Percentiles rank a stretch among this genome's conserved stretches.
These are phyloP conservation scores for Aspergillus ostianus DNA, from an alignment of 495 filamentous ascomycete genomes.

Conservation along the genomic window DNA sequence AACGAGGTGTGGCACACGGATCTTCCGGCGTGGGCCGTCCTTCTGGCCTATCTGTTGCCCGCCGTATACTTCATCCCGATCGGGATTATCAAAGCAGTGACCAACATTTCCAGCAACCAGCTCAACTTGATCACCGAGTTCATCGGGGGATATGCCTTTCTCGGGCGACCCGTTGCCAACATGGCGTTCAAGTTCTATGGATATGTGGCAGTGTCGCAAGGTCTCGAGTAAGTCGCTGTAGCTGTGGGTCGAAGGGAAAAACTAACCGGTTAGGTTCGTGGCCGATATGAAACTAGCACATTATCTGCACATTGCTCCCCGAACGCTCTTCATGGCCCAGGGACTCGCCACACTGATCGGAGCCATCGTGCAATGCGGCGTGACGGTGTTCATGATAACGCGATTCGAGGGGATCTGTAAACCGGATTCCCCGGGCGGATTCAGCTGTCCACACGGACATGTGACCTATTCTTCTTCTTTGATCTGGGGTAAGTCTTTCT, in stretches of 20 bases:
- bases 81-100: conserved; percentile 59
- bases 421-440: conserved; percentile 57
- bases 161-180: conserved; percentile 62
- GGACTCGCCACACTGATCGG: conserved; percentile 64
- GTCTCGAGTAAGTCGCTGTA: conserved; percentile 39
- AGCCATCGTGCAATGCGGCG: conserved; percentile 63
- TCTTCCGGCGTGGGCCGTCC: conserved; percentile 64
- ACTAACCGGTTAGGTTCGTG: conserved; percentile 55
- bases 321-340: conserved; percentile 67
- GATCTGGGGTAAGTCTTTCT: conserved; percentile 57
- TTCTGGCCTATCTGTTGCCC: conserved; percentile 54
- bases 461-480: conserved; percentile 69
- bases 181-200: conserved; percentile 80
- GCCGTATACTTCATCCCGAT: conserved; percentile 46
- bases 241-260: conserved; percentile 27
- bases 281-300: conserved; percentile 75
- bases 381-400: conserved; percentile 63
- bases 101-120: conserved; percentile 64
- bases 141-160: conserved; percentile 68
- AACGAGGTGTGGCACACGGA: conserved; percentile 65
- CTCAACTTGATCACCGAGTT: conserved; percentile 71
- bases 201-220: conserved; percentile 63
- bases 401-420: conserved; percentile 62
- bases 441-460: conserved; percentile 65
- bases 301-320: conserved; percentile 73